phyloP scores from a whole-genome alignment of 2,329 filamentous ascomycete species.

The Cladophialophora immunda region DNA sequence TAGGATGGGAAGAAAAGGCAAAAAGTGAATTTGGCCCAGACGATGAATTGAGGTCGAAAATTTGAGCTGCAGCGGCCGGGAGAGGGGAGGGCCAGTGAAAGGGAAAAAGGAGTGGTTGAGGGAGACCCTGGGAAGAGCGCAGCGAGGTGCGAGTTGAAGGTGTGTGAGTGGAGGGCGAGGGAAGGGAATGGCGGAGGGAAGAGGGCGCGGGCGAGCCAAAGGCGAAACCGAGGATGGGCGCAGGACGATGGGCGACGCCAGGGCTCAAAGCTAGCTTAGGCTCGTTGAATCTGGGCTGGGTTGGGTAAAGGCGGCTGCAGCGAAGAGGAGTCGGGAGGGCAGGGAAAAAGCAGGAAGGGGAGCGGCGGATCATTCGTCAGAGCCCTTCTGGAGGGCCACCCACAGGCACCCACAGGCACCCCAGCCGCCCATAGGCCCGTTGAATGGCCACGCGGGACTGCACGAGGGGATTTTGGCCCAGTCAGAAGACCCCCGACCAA shows the following conservation, averaged over 20 bases:
- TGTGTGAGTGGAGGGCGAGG: constrained; percentile 14
- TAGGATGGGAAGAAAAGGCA: constrained; percentile 10
- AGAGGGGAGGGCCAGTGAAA: constrained; percentile 1
- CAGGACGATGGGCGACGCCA: constrained; percentile 16
- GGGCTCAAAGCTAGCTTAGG: constrained; percentile 18
- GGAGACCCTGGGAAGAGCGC: constrained; percentile 13
- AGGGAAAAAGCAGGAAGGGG: constrained; percentile 14
- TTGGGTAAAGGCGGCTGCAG: constrained; percentile 17
- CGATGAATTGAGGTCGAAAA: constrained; percentile 19
- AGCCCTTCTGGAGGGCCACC: neutral
- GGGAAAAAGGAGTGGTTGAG: constrained; percentile 20
- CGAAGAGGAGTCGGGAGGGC: constrained; percentile 23
- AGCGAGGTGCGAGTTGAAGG: constrained; percentile 10
- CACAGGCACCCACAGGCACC: constrained; percentile 1
- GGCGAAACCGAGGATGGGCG: constrained; percentile 9
- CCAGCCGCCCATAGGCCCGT: neutral
- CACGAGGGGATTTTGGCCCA: constrained; percentile 24
- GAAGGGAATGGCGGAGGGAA: constrained; percentile 7
- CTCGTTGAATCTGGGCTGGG: constrained; percentile 12
- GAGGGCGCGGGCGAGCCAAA: constrained; percentile 11
- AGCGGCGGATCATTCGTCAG: constrained; percentile 16
- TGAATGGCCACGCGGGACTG: constrained; percentile 1
- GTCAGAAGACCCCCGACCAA: constrained; percentile 11
- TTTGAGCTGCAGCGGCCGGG: constrained; percentile 11
- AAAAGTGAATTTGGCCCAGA: constrained; percentile 2